Conservation (phyloP, 495 filamentous ascomycete genomes). For the Letharia columbiana region DNA sequence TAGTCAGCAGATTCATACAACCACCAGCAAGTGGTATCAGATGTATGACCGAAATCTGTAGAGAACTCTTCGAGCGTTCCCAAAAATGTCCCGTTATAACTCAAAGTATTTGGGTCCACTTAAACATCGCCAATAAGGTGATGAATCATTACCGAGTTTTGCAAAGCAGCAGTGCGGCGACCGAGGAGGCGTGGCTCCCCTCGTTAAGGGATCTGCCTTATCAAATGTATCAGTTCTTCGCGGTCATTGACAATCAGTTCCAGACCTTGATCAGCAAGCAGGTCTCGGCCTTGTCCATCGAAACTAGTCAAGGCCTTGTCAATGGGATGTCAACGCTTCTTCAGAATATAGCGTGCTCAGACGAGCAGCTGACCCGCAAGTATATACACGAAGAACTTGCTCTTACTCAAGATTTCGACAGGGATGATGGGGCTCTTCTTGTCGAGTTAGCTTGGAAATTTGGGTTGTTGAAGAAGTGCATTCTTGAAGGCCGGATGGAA, state of each 20-base stretch:
- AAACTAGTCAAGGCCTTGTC: constrained; percentile 27
- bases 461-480: constrained; percentile 55
- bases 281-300: constrained; percentile 32
- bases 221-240: constrained; percentile 22
- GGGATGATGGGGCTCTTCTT: constrained; percentile 42
- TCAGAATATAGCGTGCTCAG: constrained; percentile 26
- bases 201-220: constrained; percentile 1
- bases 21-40: constrained; percentile 17
- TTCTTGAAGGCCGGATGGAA: constrained; percentile 82
- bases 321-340: constrained; percentile 36
- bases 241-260: constrained; percentile 20
- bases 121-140: constrained; percentile 11
- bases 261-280: constrained; percentile 28
- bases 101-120: constrained; percentile 10
- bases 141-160: constrained; percentile 13
- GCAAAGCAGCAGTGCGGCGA: constrained; percentile 11
- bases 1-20: constrained; percentile 15
- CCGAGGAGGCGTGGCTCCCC: not conserved
- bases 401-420: constrained; percentile 55
- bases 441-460: constrained; percentile 64
- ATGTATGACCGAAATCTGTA: constrained; percentile 13
- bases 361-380: constrained; percentile 36
- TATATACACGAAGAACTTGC: constrained; percentile 57
- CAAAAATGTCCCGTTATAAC: constrained; percentile 9
- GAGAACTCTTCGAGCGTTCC: constrained; percentile 18